Conservation (phyloP, 768 basidiomycete species). For the Tulasnella sp. region DNA sequence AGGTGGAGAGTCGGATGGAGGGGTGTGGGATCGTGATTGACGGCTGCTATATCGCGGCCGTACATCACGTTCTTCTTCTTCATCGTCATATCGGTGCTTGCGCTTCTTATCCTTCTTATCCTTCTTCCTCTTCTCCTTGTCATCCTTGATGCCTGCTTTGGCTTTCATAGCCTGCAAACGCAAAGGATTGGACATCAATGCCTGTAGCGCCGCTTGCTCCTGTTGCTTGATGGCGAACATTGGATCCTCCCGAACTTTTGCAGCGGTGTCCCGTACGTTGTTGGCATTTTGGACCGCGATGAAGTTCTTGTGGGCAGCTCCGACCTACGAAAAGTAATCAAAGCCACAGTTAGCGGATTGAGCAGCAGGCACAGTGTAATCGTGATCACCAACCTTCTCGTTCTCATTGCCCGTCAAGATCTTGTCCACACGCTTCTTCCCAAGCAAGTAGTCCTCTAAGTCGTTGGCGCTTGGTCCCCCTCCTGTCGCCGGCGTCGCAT, state of each 20-base stretch:
- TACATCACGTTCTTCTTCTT: conserved; percentile 24
- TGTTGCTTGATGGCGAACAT: conserved; percentile 96
- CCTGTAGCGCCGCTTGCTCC: conserved; percentile 85
- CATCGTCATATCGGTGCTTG: conserved; percentile 14
- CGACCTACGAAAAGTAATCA: conserved; percentile 38
- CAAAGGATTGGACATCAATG: conserved; percentile 75
- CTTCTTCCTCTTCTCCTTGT: conserved; percentile 60
- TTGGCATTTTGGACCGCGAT: conserved; percentile 95
- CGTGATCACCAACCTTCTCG: conserved; percentile 50
- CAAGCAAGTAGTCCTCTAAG: conserved; percentile 89
- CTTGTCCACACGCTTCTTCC: conserved; percentile 97
- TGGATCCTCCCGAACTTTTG: conserved; percentile 95
- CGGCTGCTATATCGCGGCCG: conserved; percentile 22
- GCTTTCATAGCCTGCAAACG: conserved; percentile 73
- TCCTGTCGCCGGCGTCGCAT: conserved; percentile 93
- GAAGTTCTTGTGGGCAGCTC: conserved; percentile 82
- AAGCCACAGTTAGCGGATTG: not conserved
- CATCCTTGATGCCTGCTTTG: conserved; percentile 62
- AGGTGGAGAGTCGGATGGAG: conserved; percentile 35
- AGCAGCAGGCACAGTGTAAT: conserved; percentile 7
- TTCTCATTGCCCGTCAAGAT: conserved; percentile 86
- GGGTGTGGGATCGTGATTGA: conserved; percentile 32
- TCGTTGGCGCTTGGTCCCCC: conserved; percentile 78
- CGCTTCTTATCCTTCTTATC: conserved; percentile 41
- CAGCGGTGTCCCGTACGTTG: conserved; percentile 69